Percentiles rank a stretch among this genome's conserved stretches.
These are phyloP conservation scores for Thinopyrum obtusiflorum DNA, from an alignment of 202 grass and related monocot genomes.

Conservation along the genomic window DNA sequence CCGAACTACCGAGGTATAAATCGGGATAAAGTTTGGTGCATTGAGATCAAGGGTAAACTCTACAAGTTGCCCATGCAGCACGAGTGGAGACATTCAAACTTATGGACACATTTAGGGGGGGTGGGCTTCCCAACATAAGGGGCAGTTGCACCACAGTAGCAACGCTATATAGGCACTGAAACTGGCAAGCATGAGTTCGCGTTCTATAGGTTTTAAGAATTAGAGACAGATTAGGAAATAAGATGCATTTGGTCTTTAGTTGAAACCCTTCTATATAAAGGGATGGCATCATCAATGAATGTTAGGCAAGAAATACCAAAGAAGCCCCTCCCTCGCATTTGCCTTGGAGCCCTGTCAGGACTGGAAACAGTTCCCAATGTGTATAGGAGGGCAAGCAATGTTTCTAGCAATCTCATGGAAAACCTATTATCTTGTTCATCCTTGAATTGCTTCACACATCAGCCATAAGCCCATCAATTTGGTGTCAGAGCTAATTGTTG, in stretches of 20 bases:
- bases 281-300: not conserved
- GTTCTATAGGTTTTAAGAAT: not conserved
- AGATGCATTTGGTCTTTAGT: not conserved
- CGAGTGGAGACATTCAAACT: not conserved
- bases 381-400: not conserved
- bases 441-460: not conserved
- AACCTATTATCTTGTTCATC: not conserved
- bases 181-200: not conserved
- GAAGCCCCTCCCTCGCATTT: not conserved
- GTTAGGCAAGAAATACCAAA: not conserved
- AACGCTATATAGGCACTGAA: not conserved
- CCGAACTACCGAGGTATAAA: not conserved
- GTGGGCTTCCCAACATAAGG: too few species aligned
- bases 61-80: not conserved
- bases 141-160: not conserved
- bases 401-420: not conserved
- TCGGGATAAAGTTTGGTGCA: not conserved
- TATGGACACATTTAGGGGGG: not conserved
- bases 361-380: not conserved
- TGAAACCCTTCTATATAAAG: not conserved
- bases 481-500: not conserved
- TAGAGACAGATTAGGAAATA: not conserved
- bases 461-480: not conserved
- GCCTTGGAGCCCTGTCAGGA: not conserved
- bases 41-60: not conserved